Percentiles rank a stretch among this genome's conserved stretches.
These are phyloP conservation scores for Coniella vitis DNA, from an alignment of 2,329 filamentous ascomycete species.

Conservation along the genomic window DNA sequence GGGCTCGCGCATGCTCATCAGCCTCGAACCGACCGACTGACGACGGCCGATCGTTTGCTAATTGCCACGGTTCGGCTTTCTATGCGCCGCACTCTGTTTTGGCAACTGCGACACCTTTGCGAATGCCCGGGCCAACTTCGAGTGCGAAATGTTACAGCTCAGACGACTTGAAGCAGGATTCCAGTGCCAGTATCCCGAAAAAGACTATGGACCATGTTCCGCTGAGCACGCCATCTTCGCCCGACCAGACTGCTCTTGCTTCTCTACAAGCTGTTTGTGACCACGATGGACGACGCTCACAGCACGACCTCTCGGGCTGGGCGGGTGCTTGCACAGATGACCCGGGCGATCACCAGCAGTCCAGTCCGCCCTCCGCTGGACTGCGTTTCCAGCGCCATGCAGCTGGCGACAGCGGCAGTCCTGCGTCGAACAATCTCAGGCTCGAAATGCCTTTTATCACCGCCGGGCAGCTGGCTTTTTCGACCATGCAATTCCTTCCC, in stretches of 20 bases:
- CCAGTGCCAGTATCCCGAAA: neutral
- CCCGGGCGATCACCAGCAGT: neutral
- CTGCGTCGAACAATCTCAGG: constrained; percentile 25
- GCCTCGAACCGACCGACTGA: no score
- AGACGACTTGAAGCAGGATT: constrained; percentile 9
- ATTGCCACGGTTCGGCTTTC: neutral
- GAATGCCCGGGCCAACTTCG: constrained; percentile 6
- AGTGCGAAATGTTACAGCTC: constrained; percentile 6
- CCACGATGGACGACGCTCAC: neutral
- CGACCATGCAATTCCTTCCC: constrained; percentile 67
- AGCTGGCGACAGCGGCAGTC: constrained; percentile 5
- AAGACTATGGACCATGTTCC: constrained; percentile 3
- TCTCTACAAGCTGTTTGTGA: neutral
- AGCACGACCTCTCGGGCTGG: neutral
- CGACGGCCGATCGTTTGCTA: no score
- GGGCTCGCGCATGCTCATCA: neutral
- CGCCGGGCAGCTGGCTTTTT: constrained; percentile 53
- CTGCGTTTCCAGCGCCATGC: constrained; percentile 16
- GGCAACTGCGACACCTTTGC: neutral
- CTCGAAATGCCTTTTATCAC: constrained; percentile 32
- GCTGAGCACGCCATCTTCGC: neutral
- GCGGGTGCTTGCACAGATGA: neutral
- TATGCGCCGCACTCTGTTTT: no score
- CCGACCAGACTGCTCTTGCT: neutral
- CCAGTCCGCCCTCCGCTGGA: constrained; percentile 2